Conservation (phyloP, 108 stramenopile species). For the Cyclostephanos invisitatus region DNA sequence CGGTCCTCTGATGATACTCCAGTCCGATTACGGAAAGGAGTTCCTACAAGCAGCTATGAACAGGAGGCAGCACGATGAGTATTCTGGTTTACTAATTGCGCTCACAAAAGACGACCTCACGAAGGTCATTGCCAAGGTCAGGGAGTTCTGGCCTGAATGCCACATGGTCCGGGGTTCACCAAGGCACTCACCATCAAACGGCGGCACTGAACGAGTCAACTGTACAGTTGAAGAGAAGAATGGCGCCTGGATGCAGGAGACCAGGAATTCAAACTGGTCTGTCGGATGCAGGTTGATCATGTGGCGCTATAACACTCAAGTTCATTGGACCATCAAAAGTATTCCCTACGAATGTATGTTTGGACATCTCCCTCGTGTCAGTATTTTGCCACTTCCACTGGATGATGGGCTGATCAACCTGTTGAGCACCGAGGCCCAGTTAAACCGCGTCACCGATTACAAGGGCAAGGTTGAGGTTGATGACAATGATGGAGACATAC, state of each 20-base stretch:
- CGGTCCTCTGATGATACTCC: too few relatives aligned
- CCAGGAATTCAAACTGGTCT: not conserved
- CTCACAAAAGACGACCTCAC: too few relatives aligned
- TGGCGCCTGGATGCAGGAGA: constrained; percentile 9
- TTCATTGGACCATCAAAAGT: not conserved
- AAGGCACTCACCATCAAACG: not conserved
- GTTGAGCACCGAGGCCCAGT: not conserved
- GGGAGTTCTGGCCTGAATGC: constrained; percentile 7
- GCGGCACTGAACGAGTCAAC: constrained; percentile 6
- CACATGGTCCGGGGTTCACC: constrained; percentile 8
- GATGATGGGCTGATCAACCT: not conserved
- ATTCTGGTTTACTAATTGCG: too few relatives aligned
- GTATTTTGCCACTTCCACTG: not conserved
- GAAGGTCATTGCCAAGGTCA: not conserved
- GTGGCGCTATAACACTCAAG: constrained; percentile 8
- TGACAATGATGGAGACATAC: too few relatives aligned
- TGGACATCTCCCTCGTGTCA: constrained; percentile 4
- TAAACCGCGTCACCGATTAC: not conserved
- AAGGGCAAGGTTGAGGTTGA: too few relatives aligned
- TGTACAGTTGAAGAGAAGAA: not conserved
- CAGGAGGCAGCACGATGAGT: too few relatives aligned
- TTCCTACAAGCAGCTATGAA: too few relatives aligned
- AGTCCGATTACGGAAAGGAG: too few relatives aligned
- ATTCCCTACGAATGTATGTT: not conserved
- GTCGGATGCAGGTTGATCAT: not conserved